phyloP scores from a whole-genome alignment of 768 basidiomycete species.

The Trametes cubensis region DNA sequence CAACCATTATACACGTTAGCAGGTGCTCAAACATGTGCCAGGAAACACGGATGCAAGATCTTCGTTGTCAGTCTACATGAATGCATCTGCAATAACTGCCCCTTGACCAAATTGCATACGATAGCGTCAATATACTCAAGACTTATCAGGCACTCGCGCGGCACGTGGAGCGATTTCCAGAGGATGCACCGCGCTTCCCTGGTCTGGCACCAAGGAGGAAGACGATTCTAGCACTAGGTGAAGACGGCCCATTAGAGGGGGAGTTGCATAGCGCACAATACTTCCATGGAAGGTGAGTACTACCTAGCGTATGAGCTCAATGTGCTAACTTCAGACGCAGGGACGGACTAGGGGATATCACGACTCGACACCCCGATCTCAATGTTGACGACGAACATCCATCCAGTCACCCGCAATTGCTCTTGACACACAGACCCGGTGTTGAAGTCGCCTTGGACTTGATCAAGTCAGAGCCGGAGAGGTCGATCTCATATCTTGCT shows the following conservation, averaged over 20 bases:
- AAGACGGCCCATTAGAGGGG: slow-evolving; percentile 68
- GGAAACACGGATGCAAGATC: slow-evolving; percentile 73
- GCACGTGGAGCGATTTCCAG: slow-evolving; percentile 59
- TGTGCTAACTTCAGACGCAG: slow-evolving; percentile 38
- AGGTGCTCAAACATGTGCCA: slow-evolving; percentile 30
- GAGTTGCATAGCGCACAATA: slow-evolving; percentile 76
- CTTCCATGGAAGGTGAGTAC: slow-evolving; percentile 74
- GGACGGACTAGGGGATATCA: slow-evolving; percentile 69
- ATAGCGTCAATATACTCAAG: slow-evolving; percentile 74
- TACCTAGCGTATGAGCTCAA: not conserved
- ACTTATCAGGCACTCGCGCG: slow-evolving; percentile 67
- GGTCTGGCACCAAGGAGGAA: slow-evolving; percentile 55
- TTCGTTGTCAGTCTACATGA: slow-evolving; percentile 53
- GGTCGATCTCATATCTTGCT: slow-evolving; percentile 69
- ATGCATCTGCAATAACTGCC: slow-evolving; percentile 9
- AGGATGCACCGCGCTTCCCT: slow-evolving; percentile 57
- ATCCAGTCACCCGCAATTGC: slow-evolving; percentile 47
- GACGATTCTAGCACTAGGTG: slow-evolving; percentile 68
- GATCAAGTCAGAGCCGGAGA: slow-evolving; percentile 50
- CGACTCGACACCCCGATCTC: slow-evolving; percentile 67
- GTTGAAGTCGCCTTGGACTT: slow-evolving; percentile 59
- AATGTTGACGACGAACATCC: slow-evolving; percentile 35
- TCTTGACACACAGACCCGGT: slow-evolving; percentile 48
- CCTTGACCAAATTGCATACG: not conserved
- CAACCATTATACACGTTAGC: not conserved